A percentile compares a stretch with the other conserved stretches of the same genome.
These are phyloP conservation scores for Malbranchea cinnamomea DNA, from an alignment of 2,329 filamentous ascomycete genomes.

Conservation along the genomic window DNA sequence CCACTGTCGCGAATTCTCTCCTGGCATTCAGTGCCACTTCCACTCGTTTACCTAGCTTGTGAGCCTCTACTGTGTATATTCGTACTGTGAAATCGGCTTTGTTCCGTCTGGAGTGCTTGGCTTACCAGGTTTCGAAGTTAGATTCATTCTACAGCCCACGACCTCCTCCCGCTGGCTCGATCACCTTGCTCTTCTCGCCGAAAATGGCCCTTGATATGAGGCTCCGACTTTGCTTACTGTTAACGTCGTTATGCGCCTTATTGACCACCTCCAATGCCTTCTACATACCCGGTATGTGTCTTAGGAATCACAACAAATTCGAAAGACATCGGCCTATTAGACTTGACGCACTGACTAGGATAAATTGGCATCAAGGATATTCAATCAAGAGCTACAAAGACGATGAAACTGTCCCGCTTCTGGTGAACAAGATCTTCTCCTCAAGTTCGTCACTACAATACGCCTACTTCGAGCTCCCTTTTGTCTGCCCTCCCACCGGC, in stretches of 20 bases:
- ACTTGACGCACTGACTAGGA: constrained; percentile 9
- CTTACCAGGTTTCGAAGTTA: too few species aligned
- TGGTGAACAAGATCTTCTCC: constrained; percentile 84
- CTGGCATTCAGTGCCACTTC: constrained; percentile 40
- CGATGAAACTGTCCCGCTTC: constrained; percentile 63
- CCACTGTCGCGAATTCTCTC: too few species aligned
- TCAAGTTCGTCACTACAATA: constrained; percentile 83
- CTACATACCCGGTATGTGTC: constrained; percentile 65
- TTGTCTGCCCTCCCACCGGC: constrained; percentile 67
- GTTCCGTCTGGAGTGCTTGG: too few species aligned
- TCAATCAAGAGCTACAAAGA: constrained; percentile 68
- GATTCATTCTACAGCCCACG: too few species aligned
- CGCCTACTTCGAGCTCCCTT: constrained; percentile 77
- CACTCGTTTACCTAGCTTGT: constrained; percentile 38
- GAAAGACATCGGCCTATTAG: neutral
- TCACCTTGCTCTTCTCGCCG: too few species aligned
- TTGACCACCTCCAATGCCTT: constrained; percentile 49
- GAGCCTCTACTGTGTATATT: too few species aligned
- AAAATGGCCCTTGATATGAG: constrained; percentile 14
- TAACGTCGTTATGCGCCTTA: constrained; percentile 33
- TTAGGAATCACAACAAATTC: constrained; percentile 1
- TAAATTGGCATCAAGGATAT: constrained; percentile 44
- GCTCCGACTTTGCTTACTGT: constrained; percentile 21
- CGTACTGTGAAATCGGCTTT: too few species aligned
- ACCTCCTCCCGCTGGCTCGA: too few species aligned